phyloP scores from a whole-genome alignment of 495 filamentous ascomycete species.

The Aspergillus hancockii region DNA sequence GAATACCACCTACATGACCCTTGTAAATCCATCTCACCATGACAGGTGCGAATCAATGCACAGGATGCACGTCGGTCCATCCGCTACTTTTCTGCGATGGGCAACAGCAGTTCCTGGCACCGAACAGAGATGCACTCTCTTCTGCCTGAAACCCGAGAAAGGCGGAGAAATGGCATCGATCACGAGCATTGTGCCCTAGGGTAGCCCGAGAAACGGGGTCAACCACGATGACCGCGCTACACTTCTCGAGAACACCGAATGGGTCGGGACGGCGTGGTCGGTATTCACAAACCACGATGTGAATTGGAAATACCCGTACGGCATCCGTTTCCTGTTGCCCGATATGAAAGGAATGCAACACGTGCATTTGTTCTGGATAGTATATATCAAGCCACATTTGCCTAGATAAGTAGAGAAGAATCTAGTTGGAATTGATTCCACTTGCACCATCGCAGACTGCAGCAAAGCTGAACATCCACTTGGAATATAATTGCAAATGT shows the following conservation, averaged over 20 bases:
- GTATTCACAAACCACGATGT: background rate
- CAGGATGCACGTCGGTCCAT: background rate
- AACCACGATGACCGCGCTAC: background rate
- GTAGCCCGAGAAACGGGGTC: background rate
- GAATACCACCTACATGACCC: background rate
- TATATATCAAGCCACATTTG: background rate
- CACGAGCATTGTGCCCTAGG: background rate
- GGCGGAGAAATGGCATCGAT: background rate
- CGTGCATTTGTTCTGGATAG: background rate
- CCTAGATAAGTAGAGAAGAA: background rate
- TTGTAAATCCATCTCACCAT: background rate
- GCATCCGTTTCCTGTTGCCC: background rate
- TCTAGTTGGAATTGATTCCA: background rate
- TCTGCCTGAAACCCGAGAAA: background rate
- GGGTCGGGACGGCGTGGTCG: background rate
- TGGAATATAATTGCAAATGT: no score
- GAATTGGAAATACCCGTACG: background rate
- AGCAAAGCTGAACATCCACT: background rate
- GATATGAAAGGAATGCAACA: background rate
- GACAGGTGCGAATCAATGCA: background rate
- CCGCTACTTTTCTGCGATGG: background rate
- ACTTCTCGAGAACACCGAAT: background rate
- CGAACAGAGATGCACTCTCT: background rate
- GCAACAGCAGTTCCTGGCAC: background rate
- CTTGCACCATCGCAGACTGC: no score